Conservation (phyloP, 2,329 filamentous ascomycete genomes). For the Penicillium palitans region DNA sequence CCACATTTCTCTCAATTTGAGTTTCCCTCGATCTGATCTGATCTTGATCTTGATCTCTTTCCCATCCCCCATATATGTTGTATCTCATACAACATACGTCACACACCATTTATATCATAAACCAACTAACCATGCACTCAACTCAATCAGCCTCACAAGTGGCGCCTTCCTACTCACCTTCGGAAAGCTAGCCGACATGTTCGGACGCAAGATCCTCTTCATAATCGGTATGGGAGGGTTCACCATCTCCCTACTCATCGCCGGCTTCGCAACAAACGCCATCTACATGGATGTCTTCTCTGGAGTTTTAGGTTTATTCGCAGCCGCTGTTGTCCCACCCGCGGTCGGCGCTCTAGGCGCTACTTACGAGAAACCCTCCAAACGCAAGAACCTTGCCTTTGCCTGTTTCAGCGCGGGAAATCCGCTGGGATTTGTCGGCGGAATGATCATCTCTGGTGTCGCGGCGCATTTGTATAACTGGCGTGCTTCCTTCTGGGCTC, state of each 20-base stretch:
- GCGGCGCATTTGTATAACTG: constrained; percentile 62
- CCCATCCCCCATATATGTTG: background rate
- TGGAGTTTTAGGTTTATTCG: constrained; percentile 64
- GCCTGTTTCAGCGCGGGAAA: constrained; percentile 63
- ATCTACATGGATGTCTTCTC: constrained; percentile 63
- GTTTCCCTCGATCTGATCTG: background rate
- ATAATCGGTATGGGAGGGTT: constrained; percentile 61
- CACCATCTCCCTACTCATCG: constrained; percentile 56
- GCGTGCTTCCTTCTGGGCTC: constrained; percentile 62
- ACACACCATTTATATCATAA: background rate
- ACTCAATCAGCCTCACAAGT: constrained; percentile 53
- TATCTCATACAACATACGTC: background rate
- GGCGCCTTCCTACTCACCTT: constrained; percentile 67
- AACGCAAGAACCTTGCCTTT: constrained; percentile 65
- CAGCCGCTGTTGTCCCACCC: constrained; percentile 63
- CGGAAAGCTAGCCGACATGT: constrained; percentile 64
- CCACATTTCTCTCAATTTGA: background rate
- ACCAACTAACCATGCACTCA: constrained; percentile 8
- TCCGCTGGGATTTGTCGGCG: constrained; percentile 58
- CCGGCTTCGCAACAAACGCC: constrained; percentile 60
- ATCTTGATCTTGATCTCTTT: background rate
- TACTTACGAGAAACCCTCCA: constrained; percentile 61
- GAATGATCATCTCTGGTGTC: constrained; percentile 62
- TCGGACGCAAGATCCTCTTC: constrained; percentile 64
- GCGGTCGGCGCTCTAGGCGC: constrained; percentile 65